Base-by-base conservation (phyloP, 2,329 filamentous ascomycete species). In the Arthrinium puccinioides region DNA sequence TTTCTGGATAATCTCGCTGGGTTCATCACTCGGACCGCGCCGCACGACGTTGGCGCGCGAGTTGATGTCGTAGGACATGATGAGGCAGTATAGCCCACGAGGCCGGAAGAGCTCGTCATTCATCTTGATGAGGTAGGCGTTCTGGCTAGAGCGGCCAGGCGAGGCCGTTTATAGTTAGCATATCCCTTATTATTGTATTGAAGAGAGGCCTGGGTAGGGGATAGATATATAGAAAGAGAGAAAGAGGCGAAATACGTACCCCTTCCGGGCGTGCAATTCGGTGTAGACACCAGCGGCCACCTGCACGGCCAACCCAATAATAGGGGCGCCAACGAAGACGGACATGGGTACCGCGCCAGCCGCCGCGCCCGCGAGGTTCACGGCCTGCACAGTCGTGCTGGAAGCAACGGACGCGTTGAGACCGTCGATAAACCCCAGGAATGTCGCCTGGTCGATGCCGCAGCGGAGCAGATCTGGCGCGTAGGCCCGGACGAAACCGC, bases 401-500 rank as follows among this genome's bases (percentile, higher is more conserved):
- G 23, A 15, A 6, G 39, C 31, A 5, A 40, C 39, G 3, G 46
- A 44, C 16, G 42, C 43, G 15, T 46, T 41, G 13, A 52, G 41
- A 28, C 42, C 43, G n/a, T 53, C 45, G 9, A 52, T 37, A 26
- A 53, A 51, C 5, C 31, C 37, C 39, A 52, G 41, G 20, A 51
- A 53, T 2, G 41, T 50, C 0, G 20, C 14, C 29, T 48, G 37
- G 32, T 51, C 49, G n/a, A 53, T 49, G 20, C 47, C 49, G 27
- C 40, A 47, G 6, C 31, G 20, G 27, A 39, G 35, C 4, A 53
- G 32, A 25, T 45, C 45, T 2, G 51, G 51, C 13, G 48, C 47
- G 25, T 53, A 53, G 2, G 51, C 51, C 20, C 46, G 40, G 21
- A 53, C 40, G 36, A 53, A 53, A 8, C 51, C 51, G 5, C 49